These are phyloP conservation scores for Metschnikowia orientalis DNA, from an alignment of 805 yeast genomes.

Conservation along the genomic window DNA sequence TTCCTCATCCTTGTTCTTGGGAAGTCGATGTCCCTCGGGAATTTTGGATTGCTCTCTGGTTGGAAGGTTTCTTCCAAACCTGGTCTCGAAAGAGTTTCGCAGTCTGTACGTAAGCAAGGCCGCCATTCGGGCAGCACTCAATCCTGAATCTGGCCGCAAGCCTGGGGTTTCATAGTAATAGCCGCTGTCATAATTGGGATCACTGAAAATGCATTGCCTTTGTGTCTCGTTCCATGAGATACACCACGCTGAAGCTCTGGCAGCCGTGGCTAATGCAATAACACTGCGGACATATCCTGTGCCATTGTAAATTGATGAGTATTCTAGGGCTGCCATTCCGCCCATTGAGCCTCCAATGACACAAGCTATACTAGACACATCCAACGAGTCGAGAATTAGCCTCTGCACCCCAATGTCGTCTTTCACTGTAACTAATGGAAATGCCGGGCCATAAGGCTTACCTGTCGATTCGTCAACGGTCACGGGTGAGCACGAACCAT, in stretches of 20 bases:
- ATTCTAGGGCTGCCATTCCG: slow-evolving; percentile 92
- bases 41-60: slow-evolving; percentile 6
- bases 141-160: slow-evolving; percentile 71
- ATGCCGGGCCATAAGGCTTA: slow-evolving; percentile 84
- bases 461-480: slow-evolving; percentile 75
- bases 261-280: slow-evolving; percentile 88
- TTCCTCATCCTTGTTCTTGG: slow-evolving; percentile 57
- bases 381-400: slow-evolving; percentile 70
- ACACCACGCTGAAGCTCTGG: slow-evolving; percentile 97
- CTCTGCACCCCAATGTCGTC: slow-evolving; percentile 85
- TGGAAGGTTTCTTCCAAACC: slow-evolving; percentile 76
- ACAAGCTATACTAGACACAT: slow-evolving; percentile 73
- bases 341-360: slow-evolving; percentile 99
- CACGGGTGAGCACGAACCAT: slow-evolving; percentile 91
- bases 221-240: slow-evolving; percentile 99
- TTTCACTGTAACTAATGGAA: slow-evolving; percentile 89
- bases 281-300: slow-evolving; percentile 61
- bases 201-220: slow-evolving; percentile 91
- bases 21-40: slow-evolving; percentile 31
- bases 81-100: slow-evolving; percentile 82
- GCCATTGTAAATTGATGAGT: slow-evolving; percentile 61
- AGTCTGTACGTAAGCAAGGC: slow-evolving; percentile 91
- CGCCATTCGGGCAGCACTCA: slow-evolving; percentile 97
- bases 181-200: slow-evolving; percentile 90
- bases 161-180: slow-evolving; percentile 60